These are phyloP conservation scores for Eleusine indica DNA, from an alignment of 176 grass and related monocot species.

Conservation along the genomic window DNA sequence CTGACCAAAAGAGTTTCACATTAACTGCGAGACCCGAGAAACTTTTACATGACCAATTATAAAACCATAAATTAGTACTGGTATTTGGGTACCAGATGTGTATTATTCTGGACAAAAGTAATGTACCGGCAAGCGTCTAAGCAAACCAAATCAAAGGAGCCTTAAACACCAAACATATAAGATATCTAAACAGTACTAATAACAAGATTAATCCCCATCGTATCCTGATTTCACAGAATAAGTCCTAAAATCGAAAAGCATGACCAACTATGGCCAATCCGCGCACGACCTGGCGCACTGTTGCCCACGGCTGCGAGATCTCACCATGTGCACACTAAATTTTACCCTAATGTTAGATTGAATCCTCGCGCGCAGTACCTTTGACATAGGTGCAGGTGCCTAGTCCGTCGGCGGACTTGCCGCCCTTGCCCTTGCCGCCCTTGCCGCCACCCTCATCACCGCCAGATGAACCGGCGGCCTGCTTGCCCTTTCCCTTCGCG, in stretches of 20 bases:
- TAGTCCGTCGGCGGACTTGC: constrained; percentile 80
- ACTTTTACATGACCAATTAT: not conserved
- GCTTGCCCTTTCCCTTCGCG: constrained; percentile 75
- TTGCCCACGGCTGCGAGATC: not conserved
- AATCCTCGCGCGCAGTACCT: constrained; percentile 44
- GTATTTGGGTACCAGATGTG: not conserved
- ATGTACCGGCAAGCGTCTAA: not conserved
- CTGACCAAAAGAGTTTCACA: not conserved
- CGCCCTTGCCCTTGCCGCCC: constrained; percentile 77
- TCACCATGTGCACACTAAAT: not conserved
- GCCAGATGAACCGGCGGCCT: constrained; percentile 57
- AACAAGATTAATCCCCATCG: not conserved
- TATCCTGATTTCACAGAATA: not conserved
- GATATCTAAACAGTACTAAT: not conserved
- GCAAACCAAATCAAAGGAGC: not conserved
- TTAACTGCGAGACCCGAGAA: not conserved
- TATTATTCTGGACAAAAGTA: not conserved
- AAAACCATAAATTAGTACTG: not conserved
- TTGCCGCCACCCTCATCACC: constrained; percentile 55
- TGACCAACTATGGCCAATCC: not conserved
- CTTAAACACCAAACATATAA: not conserved
- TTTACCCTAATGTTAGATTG: not conserved
- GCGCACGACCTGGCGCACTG: not conserved
- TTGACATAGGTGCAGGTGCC: constrained; percentile 97
- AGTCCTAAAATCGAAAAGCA: not conserved